These are phyloP conservation scores for Adansonia digitata DNA, from an alignment of 345 rosid genomes.

Conservation along the genomic window DNA sequence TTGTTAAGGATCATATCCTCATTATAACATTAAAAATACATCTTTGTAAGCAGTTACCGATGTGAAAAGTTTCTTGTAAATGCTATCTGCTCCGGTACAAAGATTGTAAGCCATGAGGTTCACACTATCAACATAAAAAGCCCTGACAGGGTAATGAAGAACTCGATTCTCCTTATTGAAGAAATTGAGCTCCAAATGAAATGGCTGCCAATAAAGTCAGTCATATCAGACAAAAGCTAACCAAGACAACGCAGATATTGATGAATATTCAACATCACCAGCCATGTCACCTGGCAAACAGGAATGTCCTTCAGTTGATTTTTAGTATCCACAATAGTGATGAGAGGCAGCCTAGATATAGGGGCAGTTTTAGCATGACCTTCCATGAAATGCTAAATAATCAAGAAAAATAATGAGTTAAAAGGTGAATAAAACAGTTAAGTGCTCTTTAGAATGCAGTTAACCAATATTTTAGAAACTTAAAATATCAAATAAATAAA, in stretches of 20 bases:
- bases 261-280: slow-evolving; percentile 13
- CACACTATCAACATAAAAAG: slow-evolving; percentile 79
- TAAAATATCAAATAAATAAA: neutral
- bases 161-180: slow-evolving; percentile 88
- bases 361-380: slow-evolving; percentile 94
- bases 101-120: slow-evolving; percentile 89
- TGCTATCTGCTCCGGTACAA: slow-evolving; percentile 69
- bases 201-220: slow-evolving; percentile 60
- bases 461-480: neutral
- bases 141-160: slow-evolving; percentile 92
- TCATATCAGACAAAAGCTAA: slow-evolving; percentile 27
- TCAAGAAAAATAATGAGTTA: slow-evolving; percentile 17
- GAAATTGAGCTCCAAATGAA: slow-evolving; percentile 96
- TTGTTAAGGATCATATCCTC: slow-evolving; percentile 1
- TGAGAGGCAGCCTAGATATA: slow-evolving; percentile 86
- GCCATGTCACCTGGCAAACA: slow-evolving; percentile 66
- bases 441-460: neutral
- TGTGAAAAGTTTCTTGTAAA: slow-evolving; percentile 83
- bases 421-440: neutral
- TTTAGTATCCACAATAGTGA: slow-evolving; percentile 59
- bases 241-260: slow-evolving; percentile 8
- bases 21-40: slow-evolving; percentile 1
- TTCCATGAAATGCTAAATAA: slow-evolving; percentile 91
- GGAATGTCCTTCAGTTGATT: slow-evolving; percentile 82
- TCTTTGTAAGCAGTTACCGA: slow-evolving; percentile 43